Evolutionary conservation across 805 yeast species (phyloP).

Genomic region (Lipomyces oligophaga): DNA sequence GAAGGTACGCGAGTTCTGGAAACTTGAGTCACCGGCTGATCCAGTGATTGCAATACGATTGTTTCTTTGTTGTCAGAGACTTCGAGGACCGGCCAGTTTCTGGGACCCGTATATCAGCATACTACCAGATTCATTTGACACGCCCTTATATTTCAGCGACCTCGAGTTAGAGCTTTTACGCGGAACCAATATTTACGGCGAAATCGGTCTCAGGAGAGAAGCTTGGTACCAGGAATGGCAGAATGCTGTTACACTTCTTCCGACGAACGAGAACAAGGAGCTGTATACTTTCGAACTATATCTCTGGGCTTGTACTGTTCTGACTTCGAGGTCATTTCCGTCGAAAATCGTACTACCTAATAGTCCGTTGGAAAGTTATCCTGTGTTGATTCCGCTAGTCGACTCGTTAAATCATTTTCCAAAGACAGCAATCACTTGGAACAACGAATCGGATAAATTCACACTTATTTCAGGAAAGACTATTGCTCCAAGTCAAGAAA

Average conservation of each 20-base stretch:
- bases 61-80: slow-evolving; percentile 17
- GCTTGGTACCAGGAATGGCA: slow-evolving; percentile 61
- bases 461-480: slow-evolving; percentile 39
- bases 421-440: slow-evolving; percentile 63
- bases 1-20: slow-evolving; percentile 12
- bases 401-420: slow-evolving; percentile 77
- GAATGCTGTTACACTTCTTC: slow-evolving; percentile 11
- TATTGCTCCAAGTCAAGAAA: slow-evolving; percentile 43
- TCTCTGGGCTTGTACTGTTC: slow-evolving; percentile 69
- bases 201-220: slow-evolving; percentile 47
- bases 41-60: slow-evolving; percentile 19
- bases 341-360: slow-evolving; percentile 47
- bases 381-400: slow-evolving; percentile 71
- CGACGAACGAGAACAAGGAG: slow-evolving; percentile 19
- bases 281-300: slow-evolving; percentile 38
- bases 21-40: neutral
- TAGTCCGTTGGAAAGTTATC: slow-evolving; percentile 36
- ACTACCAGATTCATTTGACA: slow-evolving; percentile 49
- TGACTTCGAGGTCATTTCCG: slow-evolving; percentile 80
- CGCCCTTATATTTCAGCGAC: slow-evolving; percentile 65
- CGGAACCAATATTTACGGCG: slow-evolving; percentile 67
- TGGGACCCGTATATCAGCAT: slow-evolving; percentile 47
- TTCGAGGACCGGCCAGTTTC: slow-evolving; percentile 29
- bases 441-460: slow-evolving; percentile 35
- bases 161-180: slow-evolving; percentile 49